phyloP scores from a whole-genome alignment of 371 early-diverging fungal species.

The Batkoa obscura region DNA sequence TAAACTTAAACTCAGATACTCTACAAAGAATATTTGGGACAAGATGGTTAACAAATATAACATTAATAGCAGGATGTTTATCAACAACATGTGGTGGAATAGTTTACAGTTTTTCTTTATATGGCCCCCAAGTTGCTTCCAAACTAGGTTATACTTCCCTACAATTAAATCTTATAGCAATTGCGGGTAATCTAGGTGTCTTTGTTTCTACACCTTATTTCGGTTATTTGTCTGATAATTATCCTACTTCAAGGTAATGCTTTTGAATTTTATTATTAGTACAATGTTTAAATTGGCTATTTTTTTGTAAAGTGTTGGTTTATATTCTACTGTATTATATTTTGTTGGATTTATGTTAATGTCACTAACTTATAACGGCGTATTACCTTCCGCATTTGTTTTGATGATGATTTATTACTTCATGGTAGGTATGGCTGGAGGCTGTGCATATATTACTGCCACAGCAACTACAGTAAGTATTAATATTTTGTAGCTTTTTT shows the following conservation, averaged over 20 bases:
- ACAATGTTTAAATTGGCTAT: not conserved
- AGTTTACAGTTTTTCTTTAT: conserved; percentile 9
- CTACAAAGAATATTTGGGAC: not conserved
- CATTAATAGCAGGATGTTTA: conserved; percentile 6
- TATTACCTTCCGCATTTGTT: not conserved
- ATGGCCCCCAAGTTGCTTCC: conserved; percentile 7
- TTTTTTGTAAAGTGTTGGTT: not conserved
- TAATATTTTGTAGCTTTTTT: not conserved
- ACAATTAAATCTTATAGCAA: conserved; percentile 9
- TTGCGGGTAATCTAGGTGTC: conserved; percentile 8
- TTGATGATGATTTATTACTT: not conserved
- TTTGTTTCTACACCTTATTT: conserved; percentile 6
- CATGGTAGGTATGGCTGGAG: not conserved
- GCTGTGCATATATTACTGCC: not conserved
- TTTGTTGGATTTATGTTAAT: not conserved
- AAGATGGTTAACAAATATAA: not conserved
- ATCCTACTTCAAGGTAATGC: not conserved
- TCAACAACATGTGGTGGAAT: conserved; percentile 6
- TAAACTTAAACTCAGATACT: not conserved
- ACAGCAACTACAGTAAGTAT: not conserved
- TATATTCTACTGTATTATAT: not conserved
- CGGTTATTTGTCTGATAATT: conserved; percentile 8
- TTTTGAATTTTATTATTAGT: not conserved
- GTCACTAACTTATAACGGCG: not conserved
- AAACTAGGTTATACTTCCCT: conserved; percentile 6